These are phyloP conservation scores for Vigna hirtella DNA, from an alignment of 306 rosid species.

Conservation along the genomic window DNA sequence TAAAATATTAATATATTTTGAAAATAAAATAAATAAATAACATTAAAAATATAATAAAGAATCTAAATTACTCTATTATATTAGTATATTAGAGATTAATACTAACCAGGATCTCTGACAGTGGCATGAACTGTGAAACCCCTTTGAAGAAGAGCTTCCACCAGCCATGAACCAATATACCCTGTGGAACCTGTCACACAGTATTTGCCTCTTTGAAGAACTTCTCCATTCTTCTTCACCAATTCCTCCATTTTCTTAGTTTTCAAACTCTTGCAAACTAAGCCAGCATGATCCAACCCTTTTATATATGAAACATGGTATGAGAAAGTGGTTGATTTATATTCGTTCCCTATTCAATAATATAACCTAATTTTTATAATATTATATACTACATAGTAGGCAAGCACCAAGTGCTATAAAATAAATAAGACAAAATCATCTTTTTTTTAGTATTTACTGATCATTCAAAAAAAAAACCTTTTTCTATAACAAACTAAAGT, in stretches of 20 bases:
- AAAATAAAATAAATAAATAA: too few species aligned
- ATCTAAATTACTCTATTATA: too few species aligned
- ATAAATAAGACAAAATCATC: neutral
- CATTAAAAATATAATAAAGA: too few species aligned
- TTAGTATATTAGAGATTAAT: neutral
- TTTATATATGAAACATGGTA: slow-evolving; percentile 1
- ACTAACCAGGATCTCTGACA: slow-evolving; percentile 73
- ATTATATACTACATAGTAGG: neutral
- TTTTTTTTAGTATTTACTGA: too few species aligned
- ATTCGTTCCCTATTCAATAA: neutral
- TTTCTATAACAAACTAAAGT: too few species aligned
- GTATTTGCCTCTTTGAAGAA: slow-evolving; percentile 41
- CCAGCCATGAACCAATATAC: slow-evolving; percentile 77
- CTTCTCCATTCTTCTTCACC: neutral
- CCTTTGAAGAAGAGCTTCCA: slow-evolving; percentile 70
- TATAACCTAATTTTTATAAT: neutral
- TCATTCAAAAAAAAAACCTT: too few species aligned
- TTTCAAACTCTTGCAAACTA: neutral
- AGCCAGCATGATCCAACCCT: neutral
- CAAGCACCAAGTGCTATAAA: slow-evolving; percentile 4
- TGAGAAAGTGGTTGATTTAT: neutral
- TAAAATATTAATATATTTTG: too few species aligned
- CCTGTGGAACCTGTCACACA: slow-evolving; percentile 85
- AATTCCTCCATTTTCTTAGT: slow-evolving; percentile 47
- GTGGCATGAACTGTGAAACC: slow-evolving; percentile 85